Conservation (phyloP, 768 basidiomycete species). For the Lentinula edodes region DNA sequence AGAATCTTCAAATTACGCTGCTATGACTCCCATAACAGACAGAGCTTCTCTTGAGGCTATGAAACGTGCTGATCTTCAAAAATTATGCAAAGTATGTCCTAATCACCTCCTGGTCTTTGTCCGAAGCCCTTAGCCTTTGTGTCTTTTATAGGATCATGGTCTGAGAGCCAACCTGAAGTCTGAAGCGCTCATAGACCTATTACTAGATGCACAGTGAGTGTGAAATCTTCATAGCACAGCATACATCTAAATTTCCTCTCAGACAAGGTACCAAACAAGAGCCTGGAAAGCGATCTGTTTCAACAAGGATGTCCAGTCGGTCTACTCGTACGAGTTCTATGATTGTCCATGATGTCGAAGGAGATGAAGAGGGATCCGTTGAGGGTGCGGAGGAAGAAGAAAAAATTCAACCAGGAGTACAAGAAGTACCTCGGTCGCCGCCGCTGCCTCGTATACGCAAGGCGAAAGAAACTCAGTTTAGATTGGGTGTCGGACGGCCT, state of each 20-base stretch:
- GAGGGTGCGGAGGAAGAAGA: slow-evolving; percentile 15
- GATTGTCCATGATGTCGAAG: slow-evolving; percentile 44
- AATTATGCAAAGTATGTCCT: slow-evolving; percentile 61
- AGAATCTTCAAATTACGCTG: background rate
- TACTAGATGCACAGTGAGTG: slow-evolving; percentile 52
- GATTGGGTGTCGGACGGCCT: slow-evolving; percentile 70
- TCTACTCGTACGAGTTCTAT: slow-evolving; percentile 34
- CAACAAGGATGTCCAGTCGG: slow-evolving; percentile 30
- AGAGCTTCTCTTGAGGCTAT: slow-evolving; percentile 38
- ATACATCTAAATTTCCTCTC: slow-evolving; percentile 10
- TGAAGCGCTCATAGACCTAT: slow-evolving; percentile 69
- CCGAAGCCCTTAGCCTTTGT: background rate
- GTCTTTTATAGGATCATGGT: slow-evolving; percentile 56
- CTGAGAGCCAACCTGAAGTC: slow-evolving; percentile 81
- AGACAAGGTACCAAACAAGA: slow-evolving; percentile 12
- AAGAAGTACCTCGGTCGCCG: slow-evolving; percentile 16
- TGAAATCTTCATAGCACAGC: background rate
- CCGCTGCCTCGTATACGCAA: slow-evolving; percentile 49
- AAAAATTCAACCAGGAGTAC: slow-evolving; percentile 17
- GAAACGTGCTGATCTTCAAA: slow-evolving; percentile 46
- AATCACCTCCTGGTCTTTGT: slow-evolving; percentile 11
- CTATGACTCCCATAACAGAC: slow-evolving; percentile 37
- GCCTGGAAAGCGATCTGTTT: slow-evolving; percentile 29
- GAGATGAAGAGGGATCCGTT: slow-evolving; percentile 33
- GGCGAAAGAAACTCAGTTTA: slow-evolving; percentile 65